phyloP scores from a whole-genome alignment of 305 asterid species.

The Plantago rigida region DNA sequence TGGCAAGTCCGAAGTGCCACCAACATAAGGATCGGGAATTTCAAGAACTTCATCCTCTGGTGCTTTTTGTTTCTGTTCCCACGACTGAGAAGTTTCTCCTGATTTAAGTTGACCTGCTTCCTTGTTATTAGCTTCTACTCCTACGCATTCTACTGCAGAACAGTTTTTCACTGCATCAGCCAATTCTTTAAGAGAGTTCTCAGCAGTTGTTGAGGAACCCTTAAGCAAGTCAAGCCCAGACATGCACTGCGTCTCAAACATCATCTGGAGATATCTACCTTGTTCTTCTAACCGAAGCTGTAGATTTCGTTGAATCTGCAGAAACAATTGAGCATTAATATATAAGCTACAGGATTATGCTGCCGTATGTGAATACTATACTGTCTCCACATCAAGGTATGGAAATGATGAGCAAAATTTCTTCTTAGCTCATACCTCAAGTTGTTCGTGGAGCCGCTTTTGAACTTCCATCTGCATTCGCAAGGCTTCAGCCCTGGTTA shows the following conservation, averaged over 20 bases:
- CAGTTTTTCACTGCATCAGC: constrained; percentile 32
- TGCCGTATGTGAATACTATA: background rate
- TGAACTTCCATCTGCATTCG: constrained; percentile 92
- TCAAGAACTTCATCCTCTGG: constrained; percentile 28
- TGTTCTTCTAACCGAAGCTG: constrained; percentile 66
- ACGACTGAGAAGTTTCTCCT: constrained; percentile 22
- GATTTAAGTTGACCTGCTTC: constrained; percentile 22
- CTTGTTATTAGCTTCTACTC: constrained; percentile 29
- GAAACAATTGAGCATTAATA: constrained; percentile 9
- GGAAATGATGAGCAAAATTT: constrained; percentile 8
- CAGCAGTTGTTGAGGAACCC: constrained; percentile 43
- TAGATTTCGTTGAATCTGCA: constrained; percentile 59
- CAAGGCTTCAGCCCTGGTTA: constrained; percentile 76
- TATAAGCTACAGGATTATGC: background rate
- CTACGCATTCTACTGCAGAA: constrained; percentile 30
- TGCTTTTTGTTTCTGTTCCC: constrained; percentile 33
- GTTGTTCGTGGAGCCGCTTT: constrained; percentile 91
- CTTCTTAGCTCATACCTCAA: constrained; percentile 51
- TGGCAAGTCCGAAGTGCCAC: constrained; percentile 34
- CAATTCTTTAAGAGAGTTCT: constrained; percentile 35
- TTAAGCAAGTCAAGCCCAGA: constrained; percentile 42
- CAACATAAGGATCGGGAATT: constrained; percentile 26
- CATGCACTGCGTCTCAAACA: constrained; percentile 57
- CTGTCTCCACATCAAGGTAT: background rate
- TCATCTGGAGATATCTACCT: constrained; percentile 48